Evolutionary conservation across 257 asterid genomes (phyloP), one percentile per base, ranked within the genome.

Genomic region (Linaria vulgaris): DNA sequence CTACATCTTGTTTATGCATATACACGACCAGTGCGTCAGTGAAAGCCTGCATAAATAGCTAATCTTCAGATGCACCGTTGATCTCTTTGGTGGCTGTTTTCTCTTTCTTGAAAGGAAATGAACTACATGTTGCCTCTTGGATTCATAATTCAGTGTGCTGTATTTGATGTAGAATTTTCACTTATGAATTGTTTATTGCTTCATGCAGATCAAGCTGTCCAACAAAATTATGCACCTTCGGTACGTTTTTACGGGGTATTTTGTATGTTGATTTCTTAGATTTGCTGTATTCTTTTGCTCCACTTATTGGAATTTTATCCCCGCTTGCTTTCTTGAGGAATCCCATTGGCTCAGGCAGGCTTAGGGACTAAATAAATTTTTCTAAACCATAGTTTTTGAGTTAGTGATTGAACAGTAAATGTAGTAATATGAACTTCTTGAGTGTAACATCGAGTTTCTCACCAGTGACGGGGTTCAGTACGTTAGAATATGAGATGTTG

Each of bases 171-270:
- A 14, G 11, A 52, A 49, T 49, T 67, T 78, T 76, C 55, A 63
- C 48, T 11, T 41, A n/a, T 50, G 43, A 45, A 1, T 17, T 37
- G 22, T 34, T 24, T 41, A 15, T 73, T 56, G 62, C n/a, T 56
- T 60, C 60, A n/a, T 74, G 92, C 88, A 87, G 99, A 82, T 22
- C 69, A 72, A 68, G 76, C 69, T 64, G 80, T 57, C 68, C 70
- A 41, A 70, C 76, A 76, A 74, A 78, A 56, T 59, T 76, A 72
- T 47, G 69, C 52, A 27, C 73, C 81, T 19, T 59, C 63, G 80
- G 96, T 90, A 82, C 30, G 81, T 65, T 45, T 62, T 25, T 12
- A 69, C 72, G 19, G 39, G 21, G 69, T 16, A 23, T 20, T 66
- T 65, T 60, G 25, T n/a, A 15, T 74, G 56, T 47, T 66, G 11